phyloP scores from a whole-genome alignment of 2,329 filamentous ascomycete species.

The Ophiostoma perfectum region DNA sequence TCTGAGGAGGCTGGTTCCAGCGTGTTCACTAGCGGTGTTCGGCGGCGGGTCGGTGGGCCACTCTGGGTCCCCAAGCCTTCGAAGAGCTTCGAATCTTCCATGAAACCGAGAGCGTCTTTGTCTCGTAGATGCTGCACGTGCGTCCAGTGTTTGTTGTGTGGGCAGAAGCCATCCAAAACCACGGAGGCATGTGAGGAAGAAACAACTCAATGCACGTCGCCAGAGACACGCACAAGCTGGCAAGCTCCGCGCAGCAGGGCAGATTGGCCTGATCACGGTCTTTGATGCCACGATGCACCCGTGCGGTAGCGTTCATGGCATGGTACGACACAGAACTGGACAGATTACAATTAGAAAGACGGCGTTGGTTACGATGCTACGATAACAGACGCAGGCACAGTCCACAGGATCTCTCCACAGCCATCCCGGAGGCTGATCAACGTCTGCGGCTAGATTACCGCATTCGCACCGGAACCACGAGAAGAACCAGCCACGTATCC shows the following conservation, averaged over 20 bases:
- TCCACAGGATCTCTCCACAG: not conserved
- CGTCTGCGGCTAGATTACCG: conserved; percentile 9
- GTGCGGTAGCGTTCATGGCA: too few relatives aligned
- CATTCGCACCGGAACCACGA: not conserved
- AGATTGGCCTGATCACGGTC: not conserved
- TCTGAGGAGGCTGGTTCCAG: conserved; percentile 19
- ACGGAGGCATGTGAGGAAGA: not conserved
- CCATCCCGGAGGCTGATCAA: not conserved
- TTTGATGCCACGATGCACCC: conserved; percentile 5
- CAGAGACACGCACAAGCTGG: too few relatives aligned
- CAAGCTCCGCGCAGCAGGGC: not conserved
- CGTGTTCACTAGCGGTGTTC: conserved; percentile 10
- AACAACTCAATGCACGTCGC: not conserved
- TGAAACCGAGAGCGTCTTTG: not conserved
- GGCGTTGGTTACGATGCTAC: not conserved
- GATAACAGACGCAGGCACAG: conserved; percentile 11
- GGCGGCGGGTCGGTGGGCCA: conserved; percentile 11
- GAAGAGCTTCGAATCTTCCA: conserved; percentile 28
- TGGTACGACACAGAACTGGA: not conserved
- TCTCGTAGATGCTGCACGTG: conserved; percentile 2
- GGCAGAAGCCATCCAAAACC: too few relatives aligned
- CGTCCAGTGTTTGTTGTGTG: not conserved
- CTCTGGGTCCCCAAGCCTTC: not conserved
- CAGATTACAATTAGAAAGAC: conserved; percentile 5
- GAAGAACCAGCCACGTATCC: not conserved